phyloP scores from a whole-genome alignment of 345 rosid species.

The Syzygium jambos region DNA sequence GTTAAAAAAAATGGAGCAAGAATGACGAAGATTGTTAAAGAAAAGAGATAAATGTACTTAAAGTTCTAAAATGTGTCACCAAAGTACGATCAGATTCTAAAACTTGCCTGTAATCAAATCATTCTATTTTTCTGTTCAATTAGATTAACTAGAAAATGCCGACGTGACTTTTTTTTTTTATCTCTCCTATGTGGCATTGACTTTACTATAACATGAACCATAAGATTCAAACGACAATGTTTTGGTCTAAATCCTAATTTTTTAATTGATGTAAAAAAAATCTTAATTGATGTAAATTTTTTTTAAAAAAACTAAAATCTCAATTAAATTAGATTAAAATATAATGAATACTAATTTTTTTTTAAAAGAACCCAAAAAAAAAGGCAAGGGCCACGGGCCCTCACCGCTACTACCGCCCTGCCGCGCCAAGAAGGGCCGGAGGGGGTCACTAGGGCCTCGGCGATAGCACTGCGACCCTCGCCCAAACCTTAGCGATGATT shows the following conservation, averaged over 20 bases:
- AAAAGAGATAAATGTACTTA: too few species aligned
- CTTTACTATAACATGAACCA: not conserved
- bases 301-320: not conserved
- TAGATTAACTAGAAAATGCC: not conserved
- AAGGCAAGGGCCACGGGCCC: not conserved
- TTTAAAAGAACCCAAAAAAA: not conserved
- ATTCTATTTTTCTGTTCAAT: not conserved
- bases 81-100: too few species aligned
- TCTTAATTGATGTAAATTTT: not conserved
- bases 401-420: accelerated
- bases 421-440: not conserved
- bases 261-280: not conserved
- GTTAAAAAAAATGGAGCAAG: too few species aligned
- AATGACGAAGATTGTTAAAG: too few species aligned
- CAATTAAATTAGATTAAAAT: not conserved
- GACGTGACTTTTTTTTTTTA: not conserved
- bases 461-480: not conserved
- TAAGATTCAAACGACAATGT: not conserved
- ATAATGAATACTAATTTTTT: not conserved
- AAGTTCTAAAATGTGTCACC: too few species aligned
- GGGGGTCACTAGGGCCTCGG: accelerated
- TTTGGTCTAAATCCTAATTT: not conserved
- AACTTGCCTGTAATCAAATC: too few species aligned
- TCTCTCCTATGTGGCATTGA: not conserved
- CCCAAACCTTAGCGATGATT: not conserved